Evolutionary conservation across 1,284 basidiomycete genomes (phyloP), one percentile per base, ranked within the genome.

Genomic region (Cryptococcus neoformans): DNA sequence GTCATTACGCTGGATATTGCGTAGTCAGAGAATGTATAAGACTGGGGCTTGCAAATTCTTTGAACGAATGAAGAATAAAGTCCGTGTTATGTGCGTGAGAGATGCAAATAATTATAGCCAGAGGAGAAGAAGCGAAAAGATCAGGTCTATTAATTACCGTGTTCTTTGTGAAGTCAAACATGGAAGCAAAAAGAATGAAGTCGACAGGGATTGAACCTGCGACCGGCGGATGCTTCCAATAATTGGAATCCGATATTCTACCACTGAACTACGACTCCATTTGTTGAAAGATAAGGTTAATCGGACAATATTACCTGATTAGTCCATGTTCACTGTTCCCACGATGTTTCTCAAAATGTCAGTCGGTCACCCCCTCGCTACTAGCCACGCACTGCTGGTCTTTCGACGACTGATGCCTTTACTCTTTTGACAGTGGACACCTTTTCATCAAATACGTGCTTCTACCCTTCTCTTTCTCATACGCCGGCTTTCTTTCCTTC

Each of bases 211-310:
- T 47, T 47, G 46, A 47, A 47, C 46, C 28, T 16, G 16, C 28
- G 46, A 47, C 46, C 46, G 28, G 28, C 46, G 28, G 46, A 47
- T 47, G 14, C 10, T 28, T 35, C 17, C 46, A 34, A 3, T 16
- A 47, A 47, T 47, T 47, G 46, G 46, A 47, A 47, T 47, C 46
- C 28, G 46, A 16, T 47, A 47, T 34, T 47, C 46, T 47, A 47
- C 46, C 46, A 47, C 46, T 47, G 46, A 47, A 34, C 46, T 47
- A 47, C 16, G 34, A 28, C 46, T 47, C 46, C 46, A 41, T 41
- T 41, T 16, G 16, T 41, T 16, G 8, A 11, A 41, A 41, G 40
- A 5, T 5, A 41, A 41, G 16, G 40, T 5, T 11, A 41, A 41
- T 5, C n/a, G n/a, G n/a, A n/a, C n/a, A n/a, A n/a, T n/a, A n/a